These are phyloP conservation scores for Fusarium dlaminii DNA, from an alignment of 2,329 filamentous ascomycete species.

Conservation along the genomic window DNA sequence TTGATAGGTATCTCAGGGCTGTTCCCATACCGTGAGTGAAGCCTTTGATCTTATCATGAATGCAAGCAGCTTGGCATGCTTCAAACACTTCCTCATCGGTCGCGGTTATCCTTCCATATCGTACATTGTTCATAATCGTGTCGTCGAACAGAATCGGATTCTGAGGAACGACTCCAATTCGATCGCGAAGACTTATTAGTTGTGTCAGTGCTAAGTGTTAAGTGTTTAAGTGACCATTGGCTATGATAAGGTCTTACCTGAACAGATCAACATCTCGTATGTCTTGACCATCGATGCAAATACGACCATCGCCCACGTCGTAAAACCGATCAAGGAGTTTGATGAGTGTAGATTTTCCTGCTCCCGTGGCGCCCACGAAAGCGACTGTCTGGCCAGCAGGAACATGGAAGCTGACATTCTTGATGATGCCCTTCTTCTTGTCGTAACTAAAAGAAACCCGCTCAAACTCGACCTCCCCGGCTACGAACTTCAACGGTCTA, in stretches of 20 bases:
- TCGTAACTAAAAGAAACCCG: constrained; percentile 68
- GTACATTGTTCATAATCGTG: constrained; percentile 68
- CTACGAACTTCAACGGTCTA: constrained; percentile 59
- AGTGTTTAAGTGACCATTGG: background rate
- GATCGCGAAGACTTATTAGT: constrained; percentile 57
- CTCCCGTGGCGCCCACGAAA: constrained; percentile 68
- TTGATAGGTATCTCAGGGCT: background rate
- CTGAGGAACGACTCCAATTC: constrained; percentile 67
- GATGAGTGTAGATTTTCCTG: constrained; percentile 67
- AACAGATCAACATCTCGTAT: constrained; percentile 63
- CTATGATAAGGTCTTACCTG: constrained; percentile 47
- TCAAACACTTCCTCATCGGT: constrained; percentile 64
- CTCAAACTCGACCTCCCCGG: constrained; percentile 64
- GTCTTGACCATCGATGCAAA: constrained; percentile 66
- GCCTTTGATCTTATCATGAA: constrained; percentile 66
- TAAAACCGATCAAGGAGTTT: constrained; percentile 70
- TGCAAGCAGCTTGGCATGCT: constrained; percentile 64
- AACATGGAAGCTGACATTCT: constrained; percentile 61
- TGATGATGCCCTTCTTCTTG: constrained; percentile 66
- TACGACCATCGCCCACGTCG: constrained; percentile 62
- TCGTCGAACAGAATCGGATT: constrained; percentile 66
- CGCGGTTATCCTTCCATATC: constrained; percentile 64
- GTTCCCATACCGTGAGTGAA: constrained; percentile 59
- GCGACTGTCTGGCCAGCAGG: constrained; percentile 64
- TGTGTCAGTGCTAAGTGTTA: constrained; percentile 37